Evolutionary conservation across 2,329 filamentous ascomycete species (phyloP), one percentile per base, ranked within the genome.

Genomic region (Chrysoporthe puriensis): DNA sequence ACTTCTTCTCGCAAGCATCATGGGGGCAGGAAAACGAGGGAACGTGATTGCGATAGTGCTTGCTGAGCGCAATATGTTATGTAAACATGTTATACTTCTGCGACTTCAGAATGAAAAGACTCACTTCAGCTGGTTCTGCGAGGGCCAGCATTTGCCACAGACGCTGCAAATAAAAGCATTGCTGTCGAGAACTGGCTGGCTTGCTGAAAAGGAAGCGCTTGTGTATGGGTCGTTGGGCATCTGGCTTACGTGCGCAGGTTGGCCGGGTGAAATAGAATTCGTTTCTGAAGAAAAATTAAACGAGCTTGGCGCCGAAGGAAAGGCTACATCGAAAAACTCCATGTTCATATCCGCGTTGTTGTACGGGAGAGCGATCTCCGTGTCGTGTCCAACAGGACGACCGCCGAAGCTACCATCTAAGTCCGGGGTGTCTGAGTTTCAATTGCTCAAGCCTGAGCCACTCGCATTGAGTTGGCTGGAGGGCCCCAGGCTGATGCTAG

Each of bases 31-130:
- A 1, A 3, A 63, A 4, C 5, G 46, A 54, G 0, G 5, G 58
- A 0, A 44, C 16, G 21, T 68, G 66, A 8, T 8, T 66, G 14
- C 59, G 59, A 11, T 61, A 16, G 43, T 69, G 32, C 8, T 34
- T 26, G 3, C 60, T 62, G 11, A 13, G 34, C n/a, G 4, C 1
- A 32, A 13, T 5, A 46, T 5, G 13, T 4, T 52, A 26, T 13
- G 13, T 32, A 52, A 32, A 46, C 16, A 46, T 18, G 6, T 18
- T 18, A 18, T 3, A n/a, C 4, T 16, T n/a, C 18, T 48, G 21
- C 13, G 1, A 13, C 48, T n/a, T 34, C 5, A 32, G 52, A 5
- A 14, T 0, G 34, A 8, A 8, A 46, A 18, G 26, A 62, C 59
- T 34, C 18, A 62, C 59, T n/a, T 62, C 42, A 62, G 16, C 14